Conservation (phyloP, 2,329 filamentous ascomycete species). For the Calonectria montana region DNA sequence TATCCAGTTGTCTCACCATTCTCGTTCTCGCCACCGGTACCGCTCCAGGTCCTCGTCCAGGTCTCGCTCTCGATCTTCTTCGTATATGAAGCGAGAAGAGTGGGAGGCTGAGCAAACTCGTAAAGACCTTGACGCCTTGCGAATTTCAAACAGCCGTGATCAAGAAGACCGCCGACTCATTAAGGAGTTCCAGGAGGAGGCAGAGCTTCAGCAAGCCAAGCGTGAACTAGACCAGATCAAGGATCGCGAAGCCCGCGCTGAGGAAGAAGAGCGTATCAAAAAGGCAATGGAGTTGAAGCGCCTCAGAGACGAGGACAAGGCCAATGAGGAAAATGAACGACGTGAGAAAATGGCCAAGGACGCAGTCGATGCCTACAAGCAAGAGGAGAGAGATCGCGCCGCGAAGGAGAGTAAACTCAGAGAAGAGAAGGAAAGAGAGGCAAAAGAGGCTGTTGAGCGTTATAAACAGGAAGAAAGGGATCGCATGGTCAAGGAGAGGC, state of each 20-base stretch:
- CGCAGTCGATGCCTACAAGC: constrained; percentile 64
- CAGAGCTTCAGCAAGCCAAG: constrained; percentile 62
- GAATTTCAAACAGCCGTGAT: constrained; percentile 43
- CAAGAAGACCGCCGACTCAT: constrained; percentile 50
- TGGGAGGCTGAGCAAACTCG: constrained; percentile 48
- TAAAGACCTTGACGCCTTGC: constrained; percentile 37
- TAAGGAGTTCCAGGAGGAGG: constrained; percentile 56
- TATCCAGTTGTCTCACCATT: constrained; percentile 43
- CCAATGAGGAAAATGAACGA: constrained; percentile 45
- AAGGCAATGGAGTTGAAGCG: constrained; percentile 62
- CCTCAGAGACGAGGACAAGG: constrained; percentile 59
- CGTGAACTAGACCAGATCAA: constrained; percentile 61
- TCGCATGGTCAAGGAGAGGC: constrained; percentile 56
- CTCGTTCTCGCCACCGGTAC: constrained; percentile 41
- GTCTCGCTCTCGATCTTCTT: constrained; percentile 48
- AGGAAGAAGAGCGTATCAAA: constrained; percentile 63
- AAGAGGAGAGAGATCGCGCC: constrained; percentile 55
- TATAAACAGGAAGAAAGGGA: constrained; percentile 62
- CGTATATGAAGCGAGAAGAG: constrained; percentile 57
- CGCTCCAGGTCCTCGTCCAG: constrained; percentile 37
- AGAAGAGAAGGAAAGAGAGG: constrained; percentile 62
- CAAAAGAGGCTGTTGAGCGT: constrained; percentile 61
- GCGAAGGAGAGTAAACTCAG: constrained; percentile 60
- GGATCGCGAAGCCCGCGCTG: constrained; percentile 57
- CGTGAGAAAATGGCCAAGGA: constrained; percentile 61